Conservation (phyloP, 176 grass and related monocot genomes). For the Echinochloa phyllopogon region DNA sequence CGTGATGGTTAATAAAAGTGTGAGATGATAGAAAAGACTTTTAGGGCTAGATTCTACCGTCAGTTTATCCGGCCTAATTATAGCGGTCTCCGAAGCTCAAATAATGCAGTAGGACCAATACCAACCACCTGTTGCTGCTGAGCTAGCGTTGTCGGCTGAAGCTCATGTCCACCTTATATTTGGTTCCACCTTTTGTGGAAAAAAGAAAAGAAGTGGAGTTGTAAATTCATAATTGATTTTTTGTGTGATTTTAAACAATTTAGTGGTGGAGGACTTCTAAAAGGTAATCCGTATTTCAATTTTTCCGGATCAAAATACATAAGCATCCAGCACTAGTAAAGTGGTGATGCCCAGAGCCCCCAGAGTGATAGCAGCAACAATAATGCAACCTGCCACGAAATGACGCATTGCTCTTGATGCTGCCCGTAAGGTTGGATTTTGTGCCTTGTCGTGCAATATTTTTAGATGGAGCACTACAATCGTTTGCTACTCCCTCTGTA, state of each 20-base stretch:
- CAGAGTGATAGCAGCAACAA: no score
- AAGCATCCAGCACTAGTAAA: no score
- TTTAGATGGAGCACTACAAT: no score
- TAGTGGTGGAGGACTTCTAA: no score
- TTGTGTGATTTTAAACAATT: neutral
- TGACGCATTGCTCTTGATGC: no score
- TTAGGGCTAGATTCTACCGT: neutral
- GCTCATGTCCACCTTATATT: neutral
- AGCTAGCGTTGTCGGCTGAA: neutral
- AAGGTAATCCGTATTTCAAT: no score
- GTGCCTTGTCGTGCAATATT: neutral
- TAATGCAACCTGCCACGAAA: no score
- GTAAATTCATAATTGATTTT: neutral
- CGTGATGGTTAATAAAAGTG: neutral
- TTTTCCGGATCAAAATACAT: no score
- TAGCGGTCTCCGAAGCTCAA: neutral
- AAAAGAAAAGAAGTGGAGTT: neutral
- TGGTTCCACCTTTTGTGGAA: neutral
- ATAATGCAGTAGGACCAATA: slow-evolving; percentile 15
- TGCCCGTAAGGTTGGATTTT: no score
- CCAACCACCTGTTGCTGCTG: slow-evolving; percentile 4
- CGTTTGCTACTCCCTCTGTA: no score
- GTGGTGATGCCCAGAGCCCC: no score
- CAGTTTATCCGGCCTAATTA: neutral
- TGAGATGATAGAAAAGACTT: neutral